phyloP scores from a whole-genome alignment of 2,329 filamentous ascomycete genomes.

The Claviceps digitariae region DNA sequence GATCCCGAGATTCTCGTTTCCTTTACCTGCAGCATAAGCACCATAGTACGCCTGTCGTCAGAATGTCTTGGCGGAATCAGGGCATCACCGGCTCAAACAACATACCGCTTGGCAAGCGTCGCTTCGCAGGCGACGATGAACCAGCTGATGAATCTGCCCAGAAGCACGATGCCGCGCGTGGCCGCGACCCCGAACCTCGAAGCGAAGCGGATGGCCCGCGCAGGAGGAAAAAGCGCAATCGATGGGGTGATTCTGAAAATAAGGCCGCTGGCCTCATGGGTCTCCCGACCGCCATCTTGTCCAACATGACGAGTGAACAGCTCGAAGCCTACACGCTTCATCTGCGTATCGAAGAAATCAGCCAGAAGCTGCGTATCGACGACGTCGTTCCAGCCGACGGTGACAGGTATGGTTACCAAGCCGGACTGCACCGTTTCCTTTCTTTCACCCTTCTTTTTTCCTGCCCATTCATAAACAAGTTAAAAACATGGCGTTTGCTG shows the following conservation, averaged over 20 bases:
- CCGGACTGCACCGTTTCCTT: background rate
- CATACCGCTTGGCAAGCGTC: slow-evolving; percentile 79
- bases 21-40: background rate
- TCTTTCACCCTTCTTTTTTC: background rate
- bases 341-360: slow-evolving; percentile 96
- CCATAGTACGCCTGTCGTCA: slow-evolving; percentile 9
- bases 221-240: slow-evolving; percentile 94
- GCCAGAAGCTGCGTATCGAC: slow-evolving; percentile 96
- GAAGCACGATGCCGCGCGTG: slow-evolving; percentile 59
- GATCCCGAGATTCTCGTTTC: background rate
- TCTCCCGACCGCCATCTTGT: slow-evolving; percentile 86
- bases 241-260: slow-evolving; percentile 97
- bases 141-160: slow-evolving; percentile 14
- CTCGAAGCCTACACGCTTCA: slow-evolving; percentile 94
- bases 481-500: background rate
- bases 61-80: slow-evolving; percentile 55
- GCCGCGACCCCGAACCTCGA: slow-evolving; percentile 77
- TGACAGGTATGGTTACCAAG: slow-evolving; percentile 56
- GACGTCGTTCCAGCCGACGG: slow-evolving; percentile 96
- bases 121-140: slow-evolving; percentile 57
- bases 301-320: slow-evolving; percentile 97
- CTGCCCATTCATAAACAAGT: background rate
- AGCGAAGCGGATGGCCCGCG: slow-evolving; percentile 60
- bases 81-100: slow-evolving; percentile 98
- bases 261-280: slow-evolving; percentile 98